Evolutionary conservation across 2,329 filamentous ascomycete genomes (phyloP).

Genomic region (Nigrospora oryzae): DNA sequence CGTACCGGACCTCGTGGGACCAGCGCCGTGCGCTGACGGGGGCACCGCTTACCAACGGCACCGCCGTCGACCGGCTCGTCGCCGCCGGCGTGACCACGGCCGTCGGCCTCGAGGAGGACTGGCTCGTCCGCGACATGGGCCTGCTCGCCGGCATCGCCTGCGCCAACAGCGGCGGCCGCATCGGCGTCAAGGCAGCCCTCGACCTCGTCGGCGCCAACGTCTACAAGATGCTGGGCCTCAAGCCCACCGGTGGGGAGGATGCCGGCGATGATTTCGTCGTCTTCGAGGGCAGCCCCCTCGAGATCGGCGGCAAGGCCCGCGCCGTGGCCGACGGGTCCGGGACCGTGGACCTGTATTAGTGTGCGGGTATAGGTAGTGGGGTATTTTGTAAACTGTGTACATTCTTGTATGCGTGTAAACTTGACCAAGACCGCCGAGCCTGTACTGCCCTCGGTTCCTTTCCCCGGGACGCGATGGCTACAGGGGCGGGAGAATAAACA

Average conservation of each 20-base stretch:
- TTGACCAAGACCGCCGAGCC: too few species aligned
- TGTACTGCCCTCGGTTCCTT: too few species aligned
- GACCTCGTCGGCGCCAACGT: slow-evolving; percentile 49
- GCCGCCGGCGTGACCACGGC: slow-evolving; percentile 50
- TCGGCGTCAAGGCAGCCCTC: slow-evolving; percentile 46
- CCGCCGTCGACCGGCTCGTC: slow-evolving; percentile 47
- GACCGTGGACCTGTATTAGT: not conserved
- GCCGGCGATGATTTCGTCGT: slow-evolving; percentile 51
- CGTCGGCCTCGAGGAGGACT: slow-evolving; percentile 53
- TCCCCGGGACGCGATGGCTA: too few species aligned
- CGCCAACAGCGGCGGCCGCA: slow-evolving; percentile 44
- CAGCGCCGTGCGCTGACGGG: slow-evolving; percentile 53
- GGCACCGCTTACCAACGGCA: slow-evolving; percentile 58
- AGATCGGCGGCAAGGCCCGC: slow-evolving; percentile 47
- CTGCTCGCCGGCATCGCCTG: slow-evolving; percentile 52
- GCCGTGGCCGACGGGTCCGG: slow-evolving; percentile 31
- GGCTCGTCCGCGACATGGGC: slow-evolving; percentile 50
- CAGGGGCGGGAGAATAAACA: too few species aligned
- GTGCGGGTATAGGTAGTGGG: too few species aligned
- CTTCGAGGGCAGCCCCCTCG: slow-evolving; percentile 54
- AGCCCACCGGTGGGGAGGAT: slow-evolving; percentile 15
- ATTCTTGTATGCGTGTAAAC: too few species aligned
- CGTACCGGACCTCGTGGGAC: slow-evolving; percentile 49
- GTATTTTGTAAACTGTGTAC: too few species aligned
- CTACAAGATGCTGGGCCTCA: slow-evolving; percentile 46